Percentiles rank a stretch among this genome's conserved stretches.
phyloP scores from a whole-genome alignment of 352 stramenopile species.

The Globisporangium rhizosaccharum region DNA sequence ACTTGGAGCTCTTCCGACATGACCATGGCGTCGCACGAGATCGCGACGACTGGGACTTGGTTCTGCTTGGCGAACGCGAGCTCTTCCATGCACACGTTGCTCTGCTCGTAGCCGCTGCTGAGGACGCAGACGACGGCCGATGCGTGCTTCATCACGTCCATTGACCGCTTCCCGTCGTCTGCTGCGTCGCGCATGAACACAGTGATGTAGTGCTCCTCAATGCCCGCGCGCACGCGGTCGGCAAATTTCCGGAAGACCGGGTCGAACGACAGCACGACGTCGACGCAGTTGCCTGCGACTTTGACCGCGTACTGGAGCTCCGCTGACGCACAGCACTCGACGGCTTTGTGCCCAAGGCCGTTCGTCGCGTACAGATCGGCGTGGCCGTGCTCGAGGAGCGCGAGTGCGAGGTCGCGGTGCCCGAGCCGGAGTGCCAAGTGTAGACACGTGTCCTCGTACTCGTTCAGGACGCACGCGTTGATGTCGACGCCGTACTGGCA shows the following conservation, averaged over 20 bases:
- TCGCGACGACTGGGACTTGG: constrained; percentile 62
- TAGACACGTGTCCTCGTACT: constrained; percentile 57
- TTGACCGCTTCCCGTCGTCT: constrained; percentile 39
- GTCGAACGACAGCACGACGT: constrained; percentile 80
- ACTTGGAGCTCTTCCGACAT: constrained; percentile 71
- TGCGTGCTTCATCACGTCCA: constrained; percentile 53
- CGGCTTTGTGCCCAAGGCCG: constrained; percentile 39
- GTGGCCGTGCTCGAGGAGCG: constrained; percentile 49
- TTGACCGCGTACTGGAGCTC: constrained; percentile 78
- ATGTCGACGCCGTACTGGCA: constrained; percentile 45
- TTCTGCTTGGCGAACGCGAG: constrained; percentile 67
- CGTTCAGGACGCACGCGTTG: constrained; percentile 38
- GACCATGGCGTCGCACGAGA: constrained; percentile 52
- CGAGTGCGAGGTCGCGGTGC: constrained; percentile 53
- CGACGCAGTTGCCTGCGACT: constrained; percentile 50
- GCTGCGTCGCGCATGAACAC: constrained; percentile 55
- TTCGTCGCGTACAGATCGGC: constrained; percentile 56
- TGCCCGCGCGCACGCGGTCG: constrained; percentile 46
- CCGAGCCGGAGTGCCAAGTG: constrained; percentile 63
- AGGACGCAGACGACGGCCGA: constrained; percentile 71
- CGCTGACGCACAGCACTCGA: constrained; percentile 72
- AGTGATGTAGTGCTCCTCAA: constrained; percentile 74
- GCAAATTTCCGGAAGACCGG: constrained; percentile 57
- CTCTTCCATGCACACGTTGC: constrained; percentile 70
- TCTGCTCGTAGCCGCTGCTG: constrained; percentile 59